These are phyloP conservation scores for Pseudocercospora macadamiae DNA, from an alignment of 2,329 filamentous ascomycete species.

Conservation along the genomic window DNA sequence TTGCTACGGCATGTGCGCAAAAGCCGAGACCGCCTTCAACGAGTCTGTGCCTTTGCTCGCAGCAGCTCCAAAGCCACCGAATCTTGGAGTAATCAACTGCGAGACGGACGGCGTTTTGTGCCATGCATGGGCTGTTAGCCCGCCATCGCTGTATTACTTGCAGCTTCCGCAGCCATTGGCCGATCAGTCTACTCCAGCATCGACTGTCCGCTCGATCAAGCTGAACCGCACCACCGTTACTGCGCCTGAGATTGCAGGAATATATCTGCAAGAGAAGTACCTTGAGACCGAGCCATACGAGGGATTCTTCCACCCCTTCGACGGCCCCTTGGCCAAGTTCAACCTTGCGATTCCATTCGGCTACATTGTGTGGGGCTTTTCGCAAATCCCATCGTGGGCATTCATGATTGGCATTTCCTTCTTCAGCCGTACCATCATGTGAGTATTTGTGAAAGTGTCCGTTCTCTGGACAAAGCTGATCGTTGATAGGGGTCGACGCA, in stretches of 20 bases:
- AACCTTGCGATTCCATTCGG: slow-evolving; percentile 66
- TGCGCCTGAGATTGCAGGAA: slow-evolving; percentile 62
- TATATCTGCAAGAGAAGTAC: slow-evolving; percentile 63
- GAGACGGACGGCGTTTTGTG: slow-evolving; percentile 74
- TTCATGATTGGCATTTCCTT: slow-evolving; percentile 78
- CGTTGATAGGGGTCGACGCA: slow-evolving; percentile 9
- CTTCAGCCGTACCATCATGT: slow-evolving; percentile 75
- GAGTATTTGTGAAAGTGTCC: slow-evolving; percentile 41
- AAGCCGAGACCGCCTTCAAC: slow-evolving; percentile 64
- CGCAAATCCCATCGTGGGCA: slow-evolving; percentile 67
- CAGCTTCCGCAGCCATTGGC: slow-evolving; percentile 61
- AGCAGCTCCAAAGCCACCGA: slow-evolving; percentile 62
- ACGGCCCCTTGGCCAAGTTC: slow-evolving; percentile 66
- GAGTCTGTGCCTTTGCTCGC: slow-evolving; percentile 59
- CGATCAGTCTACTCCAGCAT: slow-evolving; percentile 64
- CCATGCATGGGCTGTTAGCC: slow-evolving; percentile 69
- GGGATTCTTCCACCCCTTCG: slow-evolving; percentile 75
- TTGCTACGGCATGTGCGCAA: slow-evolving; percentile 70
- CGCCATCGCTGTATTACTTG: slow-evolving; percentile 69
- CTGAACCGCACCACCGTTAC: slow-evolving; percentile 72
- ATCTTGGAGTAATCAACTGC: slow-evolving; percentile 73
- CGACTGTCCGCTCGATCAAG: slow-evolving; percentile 66
- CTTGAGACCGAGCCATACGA: slow-evolving; percentile 58
- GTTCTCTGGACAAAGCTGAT: background rate
- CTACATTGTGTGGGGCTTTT: slow-evolving; percentile 67